Evolutionary conservation across 2,329 filamentous ascomycete species (phyloP).

Genomic region (Talaromyces sp.): DNA sequence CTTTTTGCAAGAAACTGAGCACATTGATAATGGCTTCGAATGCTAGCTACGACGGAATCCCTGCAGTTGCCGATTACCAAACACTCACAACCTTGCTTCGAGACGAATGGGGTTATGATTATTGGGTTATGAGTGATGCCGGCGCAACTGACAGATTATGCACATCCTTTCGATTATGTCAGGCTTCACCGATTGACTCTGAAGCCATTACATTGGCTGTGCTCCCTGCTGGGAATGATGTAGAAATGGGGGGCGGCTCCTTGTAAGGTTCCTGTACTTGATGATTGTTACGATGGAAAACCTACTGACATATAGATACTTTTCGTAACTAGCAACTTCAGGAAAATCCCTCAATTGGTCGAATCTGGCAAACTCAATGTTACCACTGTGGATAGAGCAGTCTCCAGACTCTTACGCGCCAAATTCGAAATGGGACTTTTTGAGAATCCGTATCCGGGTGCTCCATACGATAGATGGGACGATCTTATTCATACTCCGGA

Average conservation of each 20-base stretch:
- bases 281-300: background rate
- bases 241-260: conserved; percentile 72
- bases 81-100: conserved; percentile 64
- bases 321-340: conserved; percentile 49
- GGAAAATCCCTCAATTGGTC: conserved; percentile 61
- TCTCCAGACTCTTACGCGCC: conserved; percentile 58
- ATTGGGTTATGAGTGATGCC: conserved; percentile 61
- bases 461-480: conserved; percentile 51
- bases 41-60: conserved; percentile 60
- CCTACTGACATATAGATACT: background rate
- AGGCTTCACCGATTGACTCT: conserved; percentile 55
- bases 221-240: conserved; percentile 63
- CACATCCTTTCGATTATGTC: conserved; percentile 60
- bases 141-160: conserved; percentile 66
- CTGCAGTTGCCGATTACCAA: conserved; percentile 60
- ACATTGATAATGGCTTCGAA: background rate
- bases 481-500: conserved; percentile 59
- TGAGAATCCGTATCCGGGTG: conserved; percentile 61
- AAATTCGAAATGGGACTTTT: conserved; percentile 69
- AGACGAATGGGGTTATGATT: conserved; percentile 68
- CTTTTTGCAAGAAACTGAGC: background rate
- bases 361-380: conserved; percentile 56
- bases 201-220: conserved; percentile 60
- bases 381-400: conserved; percentile 59
- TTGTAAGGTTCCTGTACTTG: conserved; percentile 38